Evolutionary conservation across 768 basidiomycete genomes (phyloP), one percentile per base, ranked within the genome.

Genomic region (Flagelloscypha sp.): DNA sequence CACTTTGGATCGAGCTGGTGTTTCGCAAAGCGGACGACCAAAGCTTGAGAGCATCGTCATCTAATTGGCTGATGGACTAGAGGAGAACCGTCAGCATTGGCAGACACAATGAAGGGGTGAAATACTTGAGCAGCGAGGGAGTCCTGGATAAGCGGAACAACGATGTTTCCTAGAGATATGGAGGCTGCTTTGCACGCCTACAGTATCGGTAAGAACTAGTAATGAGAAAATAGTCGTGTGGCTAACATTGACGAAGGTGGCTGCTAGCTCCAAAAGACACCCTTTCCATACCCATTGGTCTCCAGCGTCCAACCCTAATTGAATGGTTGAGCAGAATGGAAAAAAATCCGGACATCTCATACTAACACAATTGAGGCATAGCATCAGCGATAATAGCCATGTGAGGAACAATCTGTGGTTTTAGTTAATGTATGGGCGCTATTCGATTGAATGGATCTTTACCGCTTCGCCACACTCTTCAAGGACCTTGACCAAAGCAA

Each of bases 11-110:
- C 1, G 66, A 60, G 2, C 66, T 53, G 1, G 82, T 70, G 48
- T 86, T 84, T 31, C 78, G 68, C 24, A 92, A 58, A 1, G 83
- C 72, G 21, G 71, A 63, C 16, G 69, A 62, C 90, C 89, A 93
- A 8, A 94, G 70, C 27, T 63, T 65, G 30, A 90, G 53, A 0
- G 74, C 83, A 53, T 93, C 89, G 41, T 77, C 75, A 45, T 93
- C 88, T 16, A 94, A 67, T 42, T 82, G 69, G 23, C 70, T 57
- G n/a, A 69, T 65, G 20, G 65, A 67, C 85, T 88, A 42, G 34
- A 44, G 44, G 35, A 36, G 10, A 17, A 39, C 43, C 17, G 50
- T 29, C 36, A 38, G 22, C 30, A 11, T 11, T 30, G 23, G 13
- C 21, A 18, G 33, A 22, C 17, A 15, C n/a, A 16, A 23, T 33